These are phyloP conservation scores for Dioszegia crocea DNA, from an alignment of 768 basidiomycete genomes.

Conservation along the genomic window DNA sequence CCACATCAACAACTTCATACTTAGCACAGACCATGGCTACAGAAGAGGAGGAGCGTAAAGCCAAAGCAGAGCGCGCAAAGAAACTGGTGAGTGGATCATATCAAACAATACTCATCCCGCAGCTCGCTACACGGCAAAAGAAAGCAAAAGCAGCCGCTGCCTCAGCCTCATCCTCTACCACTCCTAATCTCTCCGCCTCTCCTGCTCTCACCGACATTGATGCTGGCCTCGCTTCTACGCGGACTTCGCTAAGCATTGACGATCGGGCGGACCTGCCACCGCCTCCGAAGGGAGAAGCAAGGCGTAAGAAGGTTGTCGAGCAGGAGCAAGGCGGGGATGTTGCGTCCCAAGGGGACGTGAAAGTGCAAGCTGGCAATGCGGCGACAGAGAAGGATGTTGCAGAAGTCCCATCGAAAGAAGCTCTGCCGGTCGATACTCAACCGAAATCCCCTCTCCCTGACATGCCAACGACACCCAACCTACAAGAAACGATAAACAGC, in stretches of 20 bases:
- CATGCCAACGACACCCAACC: not conserved
- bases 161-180: not conserved
- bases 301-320: slow-evolving; percentile 12
- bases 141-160: slow-evolving; percentile 23
- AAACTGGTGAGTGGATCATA: slow-evolving; percentile 33
- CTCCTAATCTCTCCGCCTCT: slow-evolving; percentile 12
- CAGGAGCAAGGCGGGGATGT: slow-evolving; percentile 9
- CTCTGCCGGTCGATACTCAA: not conserved
- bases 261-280: slow-evolving; percentile 24
- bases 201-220: slow-evolving; percentile 25
- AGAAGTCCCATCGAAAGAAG: too few species aligned
- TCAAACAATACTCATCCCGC: not conserved
- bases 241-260: slow-evolving; percentile 39
- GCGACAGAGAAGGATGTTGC: too few species aligned
- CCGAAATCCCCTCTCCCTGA: not conserved
- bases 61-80: slow-evolving; percentile 47
- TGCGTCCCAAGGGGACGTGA: not conserved
- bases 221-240: slow-evolving; percentile 17
- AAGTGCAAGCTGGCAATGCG: too few species aligned
- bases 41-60: slow-evolving; percentile 43
- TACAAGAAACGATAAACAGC: slow-evolving; percentile 36
- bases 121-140: slow-evolving; percentile 33
- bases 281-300: slow-evolving; percentile 6
- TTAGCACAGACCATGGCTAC: slow-evolving; percentile 21
- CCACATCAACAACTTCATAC: too few species aligned